phyloP scores from a whole-genome alignment of 345 rosid species.

The Eucalyptus decipiens region DNA sequence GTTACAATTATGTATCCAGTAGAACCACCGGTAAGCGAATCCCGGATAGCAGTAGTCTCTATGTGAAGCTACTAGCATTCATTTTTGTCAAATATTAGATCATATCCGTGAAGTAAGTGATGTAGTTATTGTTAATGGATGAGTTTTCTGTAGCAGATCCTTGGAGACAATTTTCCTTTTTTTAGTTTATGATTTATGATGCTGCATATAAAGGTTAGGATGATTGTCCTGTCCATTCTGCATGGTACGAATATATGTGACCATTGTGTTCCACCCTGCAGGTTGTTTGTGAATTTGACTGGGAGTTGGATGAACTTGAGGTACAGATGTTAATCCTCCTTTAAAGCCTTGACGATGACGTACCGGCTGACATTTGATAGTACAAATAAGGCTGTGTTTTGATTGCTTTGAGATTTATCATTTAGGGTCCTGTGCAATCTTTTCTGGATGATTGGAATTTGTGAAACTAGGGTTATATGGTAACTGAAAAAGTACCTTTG shows the following conservation, averaged over 20 bases:
- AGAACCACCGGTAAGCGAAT: conserved; percentile 68
- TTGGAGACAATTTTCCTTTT: not conserved
- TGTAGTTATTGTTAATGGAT: not conserved
- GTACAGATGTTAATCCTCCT: conserved; percentile 14
- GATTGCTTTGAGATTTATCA: not conserved
- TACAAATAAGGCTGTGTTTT: not conserved
- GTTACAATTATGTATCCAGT: conserved; percentile 73
- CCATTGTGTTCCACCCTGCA: conserved; percentile 23
- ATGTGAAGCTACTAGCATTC: not conserved
- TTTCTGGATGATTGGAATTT: not conserved
- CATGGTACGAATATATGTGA: not conserved
- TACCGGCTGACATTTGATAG: not conserved
- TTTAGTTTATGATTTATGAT: not conserved
- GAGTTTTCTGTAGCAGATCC: not conserved
- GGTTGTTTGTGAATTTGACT: conserved; percentile 92
- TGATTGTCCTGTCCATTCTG: not conserved
- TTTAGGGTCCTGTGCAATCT: not conserved
- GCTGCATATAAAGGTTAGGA: not conserved
- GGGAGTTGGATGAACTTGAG: conserved; percentile 86
- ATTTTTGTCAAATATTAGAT: not conserved
- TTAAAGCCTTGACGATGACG: not conserved
- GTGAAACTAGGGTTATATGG: not conserved
- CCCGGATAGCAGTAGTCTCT: not conserved
- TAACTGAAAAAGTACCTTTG: not conserved
- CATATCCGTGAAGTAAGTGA: not conserved